Percentiles rank a stretch among this genome's conserved stretches.
Conservation (phyloP, 2,329 filamentous ascomycete species). For the Pseudocercospora crystallina region DNA sequence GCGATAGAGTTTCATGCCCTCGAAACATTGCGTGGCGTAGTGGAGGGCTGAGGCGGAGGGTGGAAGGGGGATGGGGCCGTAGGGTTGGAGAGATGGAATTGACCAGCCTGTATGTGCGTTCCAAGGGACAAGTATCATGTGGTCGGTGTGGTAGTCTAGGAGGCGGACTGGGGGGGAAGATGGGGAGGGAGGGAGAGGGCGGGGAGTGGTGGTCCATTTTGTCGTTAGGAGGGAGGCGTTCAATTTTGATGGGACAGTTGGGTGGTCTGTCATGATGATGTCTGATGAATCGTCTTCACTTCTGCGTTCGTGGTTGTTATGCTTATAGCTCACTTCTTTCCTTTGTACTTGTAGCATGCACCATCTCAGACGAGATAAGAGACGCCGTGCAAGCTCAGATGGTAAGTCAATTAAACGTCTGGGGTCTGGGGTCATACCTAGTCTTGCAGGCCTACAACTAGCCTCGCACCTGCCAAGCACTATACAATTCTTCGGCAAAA, state of each 20-base stretch:
- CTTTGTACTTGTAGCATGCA: too few species aligned
- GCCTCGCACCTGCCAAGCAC: too few species aligned
- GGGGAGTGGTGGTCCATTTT: slow-evolving; percentile 32
- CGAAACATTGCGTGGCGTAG: slow-evolving; percentile 88
- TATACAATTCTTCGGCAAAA: too few species aligned
- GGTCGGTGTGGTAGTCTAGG: slow-evolving; percentile 65
- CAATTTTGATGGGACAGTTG: slow-evolving; percentile 5
- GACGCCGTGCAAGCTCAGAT: too few species aligned
- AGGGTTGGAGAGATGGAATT: slow-evolving; percentile 70
- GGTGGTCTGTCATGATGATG: not conserved
- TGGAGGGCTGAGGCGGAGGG: slow-evolving; percentile 78
- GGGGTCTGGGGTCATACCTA: too few species aligned
- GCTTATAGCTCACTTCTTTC: too few species aligned
- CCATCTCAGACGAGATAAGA: too few species aligned
- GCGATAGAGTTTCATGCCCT: slow-evolving; percentile 74
- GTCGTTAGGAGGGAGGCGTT: slow-evolving; percentile 30
- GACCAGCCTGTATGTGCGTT: slow-evolving; percentile 65
- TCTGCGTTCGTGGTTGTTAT: too few species aligned
- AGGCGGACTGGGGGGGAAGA: slow-evolving; percentile 38
- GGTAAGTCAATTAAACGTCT: too few species aligned
- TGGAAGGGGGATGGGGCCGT: slow-evolving; percentile 72
- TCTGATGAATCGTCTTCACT: not conserved
- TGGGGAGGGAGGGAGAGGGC: slow-evolving; percentile 23
- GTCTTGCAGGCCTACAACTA: too few species aligned
- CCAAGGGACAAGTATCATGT: slow-evolving; percentile 80